A percentile compares a stretch with the other conserved stretches of the same genome.
phyloP scores from a whole-genome alignment of 1,284 basidiomycete genomes.

The Tausonia pullulans region DNA sequence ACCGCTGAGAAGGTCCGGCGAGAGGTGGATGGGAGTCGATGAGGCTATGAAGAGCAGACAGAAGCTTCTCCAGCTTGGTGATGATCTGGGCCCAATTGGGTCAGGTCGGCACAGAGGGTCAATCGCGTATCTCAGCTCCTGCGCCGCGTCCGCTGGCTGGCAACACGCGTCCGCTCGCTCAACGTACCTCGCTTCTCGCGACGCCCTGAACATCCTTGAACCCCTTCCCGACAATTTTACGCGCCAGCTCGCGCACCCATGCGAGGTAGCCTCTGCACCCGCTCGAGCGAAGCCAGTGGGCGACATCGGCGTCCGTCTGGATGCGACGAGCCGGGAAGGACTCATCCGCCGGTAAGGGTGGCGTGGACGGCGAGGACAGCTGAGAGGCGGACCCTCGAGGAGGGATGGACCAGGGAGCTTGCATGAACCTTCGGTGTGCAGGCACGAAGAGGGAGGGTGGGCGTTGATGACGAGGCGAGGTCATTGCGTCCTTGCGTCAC shows the following conservation, averaged over 20 bases:
- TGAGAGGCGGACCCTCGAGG: no score
- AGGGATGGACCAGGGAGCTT: no score
- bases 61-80: slow-evolving; percentile 42
- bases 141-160: background rate
- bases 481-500: no score
- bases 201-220: slow-evolving; percentile 23
- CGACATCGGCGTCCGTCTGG: slow-evolving; percentile 54
- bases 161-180: no score
- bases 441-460: no score
- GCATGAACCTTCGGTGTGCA: no score
- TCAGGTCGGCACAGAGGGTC: background rate
- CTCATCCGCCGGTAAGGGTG: no score
- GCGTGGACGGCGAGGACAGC: no score
- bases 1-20: slow-evolving; percentile 65
- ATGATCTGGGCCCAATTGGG: slow-evolving; percentile 38
- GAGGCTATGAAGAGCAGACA: slow-evolving; percentile 65
- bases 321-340: background rate
- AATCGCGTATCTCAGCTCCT: background rate
- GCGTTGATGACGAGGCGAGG: no score
- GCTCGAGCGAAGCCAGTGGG: slow-evolving; percentile 51
- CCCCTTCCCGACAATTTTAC: slow-evolving; percentile 54
- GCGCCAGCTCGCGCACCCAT: slow-evolving; percentile 60
- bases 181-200: background rate
- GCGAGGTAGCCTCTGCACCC: slow-evolving; percentile 60
- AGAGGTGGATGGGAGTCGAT: slow-evolving; percentile 70